Evolutionary conservation across 148 eudicot species (phyloP).

Genomic region (Vaccinium darrowii): DNA sequence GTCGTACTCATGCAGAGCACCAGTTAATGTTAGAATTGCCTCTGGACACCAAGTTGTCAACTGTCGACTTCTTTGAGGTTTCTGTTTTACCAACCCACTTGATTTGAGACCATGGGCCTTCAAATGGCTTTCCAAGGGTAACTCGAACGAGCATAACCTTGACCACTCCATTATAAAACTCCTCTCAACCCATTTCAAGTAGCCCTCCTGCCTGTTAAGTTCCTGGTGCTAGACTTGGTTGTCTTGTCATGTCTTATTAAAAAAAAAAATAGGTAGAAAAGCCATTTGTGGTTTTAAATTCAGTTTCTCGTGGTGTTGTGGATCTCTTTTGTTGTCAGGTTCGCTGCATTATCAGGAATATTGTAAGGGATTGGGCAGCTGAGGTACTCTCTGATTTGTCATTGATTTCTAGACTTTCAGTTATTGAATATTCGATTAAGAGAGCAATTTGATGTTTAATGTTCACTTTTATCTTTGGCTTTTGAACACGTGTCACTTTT

Average conservation of each 20-base stretch:
- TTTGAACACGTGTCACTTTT: neutral
- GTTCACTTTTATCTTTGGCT: neutral
- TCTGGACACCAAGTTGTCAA: neutral
- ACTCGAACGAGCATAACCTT: neutral
- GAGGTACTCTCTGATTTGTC: constrained; percentile 56
- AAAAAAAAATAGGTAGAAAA: neutral
- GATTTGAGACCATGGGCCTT: neutral
- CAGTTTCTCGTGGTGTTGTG: neutral
- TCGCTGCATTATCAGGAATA: constrained; percentile 87
- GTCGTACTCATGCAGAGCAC: neutral
- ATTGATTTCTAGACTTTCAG: constrained; percentile 2
- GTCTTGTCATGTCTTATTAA: neutral
- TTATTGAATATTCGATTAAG: constrained; percentile 9
- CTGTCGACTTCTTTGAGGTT: neutral
- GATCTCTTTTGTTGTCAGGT: constrained; percentile 45
- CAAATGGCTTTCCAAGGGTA: neutral
- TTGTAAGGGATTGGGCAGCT: constrained; percentile 93
- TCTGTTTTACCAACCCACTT: neutral
- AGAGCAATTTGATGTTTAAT: neutral
- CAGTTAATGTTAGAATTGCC: neutral
- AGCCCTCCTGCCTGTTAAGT: constrained; percentile 93
- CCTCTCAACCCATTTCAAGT: constrained; percentile 9
- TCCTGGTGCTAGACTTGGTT: constrained; percentile 83
- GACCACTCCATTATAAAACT: neutral
- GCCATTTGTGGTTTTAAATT: neutral